A percentile compares a stretch with the other conserved stretches of the same genome.
phyloP scores from a whole-genome alignment of 2,329 filamentous ascomycete genomes.

The Colletotrichum phormii region DNA sequence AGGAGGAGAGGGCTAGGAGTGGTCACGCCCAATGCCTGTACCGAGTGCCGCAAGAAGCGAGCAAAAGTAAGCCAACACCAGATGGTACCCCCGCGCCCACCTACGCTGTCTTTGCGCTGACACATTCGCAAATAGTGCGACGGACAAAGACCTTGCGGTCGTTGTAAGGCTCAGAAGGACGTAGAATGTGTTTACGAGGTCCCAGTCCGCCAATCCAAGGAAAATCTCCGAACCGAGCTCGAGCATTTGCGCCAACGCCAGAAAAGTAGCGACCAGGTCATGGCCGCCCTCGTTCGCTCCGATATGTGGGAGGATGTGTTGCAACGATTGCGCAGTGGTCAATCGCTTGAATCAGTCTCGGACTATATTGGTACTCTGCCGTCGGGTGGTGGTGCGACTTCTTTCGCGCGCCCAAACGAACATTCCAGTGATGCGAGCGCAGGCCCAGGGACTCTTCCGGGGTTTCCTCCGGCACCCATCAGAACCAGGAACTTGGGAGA shows the following conservation, averaged over 20 bases:
- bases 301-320: constrained; percentile 67
- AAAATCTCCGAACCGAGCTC: constrained; percentile 69
- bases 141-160: constrained; percentile 65
- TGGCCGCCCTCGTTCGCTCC: constrained; percentile 64
- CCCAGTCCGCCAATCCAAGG: constrained; percentile 73
- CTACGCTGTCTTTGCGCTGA: not conserved
- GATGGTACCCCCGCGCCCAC: not conserved
- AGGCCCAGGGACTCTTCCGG: constrained; percentile 41
- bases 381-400: constrained; percentile 44
- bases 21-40: constrained; percentile 71
- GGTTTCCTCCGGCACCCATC: constrained; percentile 40
- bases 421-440: constrained; percentile 39
- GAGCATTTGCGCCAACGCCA: constrained; percentile 67
- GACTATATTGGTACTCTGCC: constrained; percentile 61
- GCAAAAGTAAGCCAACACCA: constrained; percentile 60
- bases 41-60: constrained; percentile 71
- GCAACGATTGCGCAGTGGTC: constrained; percentile 63
- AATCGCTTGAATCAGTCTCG: constrained; percentile 66
- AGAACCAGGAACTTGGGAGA: constrained; percentile 26
- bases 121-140: constrained; percentile 61
- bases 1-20: constrained; percentile 65
- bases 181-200: constrained; percentile 71
- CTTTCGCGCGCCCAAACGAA: constrained; percentile 44
- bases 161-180: constrained; percentile 66
- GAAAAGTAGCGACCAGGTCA: constrained; percentile 65